Evolutionary conservation across 345 rosid genomes (phyloP).

Genomic region (Sonneratia alba): DNA sequence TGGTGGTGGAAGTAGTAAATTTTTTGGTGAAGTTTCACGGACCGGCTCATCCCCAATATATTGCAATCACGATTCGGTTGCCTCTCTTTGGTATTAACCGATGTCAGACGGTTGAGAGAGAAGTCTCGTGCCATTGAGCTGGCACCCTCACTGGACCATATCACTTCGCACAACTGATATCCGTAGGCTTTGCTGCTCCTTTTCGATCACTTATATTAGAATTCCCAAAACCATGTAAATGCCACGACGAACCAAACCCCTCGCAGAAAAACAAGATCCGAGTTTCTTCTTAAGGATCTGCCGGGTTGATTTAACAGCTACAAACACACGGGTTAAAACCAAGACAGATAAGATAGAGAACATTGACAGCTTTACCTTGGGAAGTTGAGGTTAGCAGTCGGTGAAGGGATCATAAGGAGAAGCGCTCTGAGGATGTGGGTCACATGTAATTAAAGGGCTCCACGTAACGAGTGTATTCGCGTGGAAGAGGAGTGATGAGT

Average conservation of each 20-base stretch:
- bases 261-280: background rate
- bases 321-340: background rate
- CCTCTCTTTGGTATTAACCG: background rate
- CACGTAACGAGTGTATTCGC: too few species aligned
- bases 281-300: background rate
- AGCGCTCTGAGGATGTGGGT: too few species aligned
- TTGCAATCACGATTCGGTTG: background rate
- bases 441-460: too few species aligned
- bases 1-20: slow-evolving; percentile 5
- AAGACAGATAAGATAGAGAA: background rate
- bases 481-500: background rate
- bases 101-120: background rate
- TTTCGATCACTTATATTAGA: background rate
- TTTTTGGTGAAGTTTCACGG: background rate
- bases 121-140: background rate
- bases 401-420: too few species aligned
- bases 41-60: background rate
- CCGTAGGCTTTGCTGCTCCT: background rate
- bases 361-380: too few species aligned
- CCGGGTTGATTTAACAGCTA: background rate
- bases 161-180: background rate
- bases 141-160: background rate
- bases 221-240: background rate
- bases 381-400: too few species aligned
- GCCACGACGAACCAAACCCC: background rate